Conservation (phyloP, 345 rosid species). For the Boechera retrofracta region DNA sequence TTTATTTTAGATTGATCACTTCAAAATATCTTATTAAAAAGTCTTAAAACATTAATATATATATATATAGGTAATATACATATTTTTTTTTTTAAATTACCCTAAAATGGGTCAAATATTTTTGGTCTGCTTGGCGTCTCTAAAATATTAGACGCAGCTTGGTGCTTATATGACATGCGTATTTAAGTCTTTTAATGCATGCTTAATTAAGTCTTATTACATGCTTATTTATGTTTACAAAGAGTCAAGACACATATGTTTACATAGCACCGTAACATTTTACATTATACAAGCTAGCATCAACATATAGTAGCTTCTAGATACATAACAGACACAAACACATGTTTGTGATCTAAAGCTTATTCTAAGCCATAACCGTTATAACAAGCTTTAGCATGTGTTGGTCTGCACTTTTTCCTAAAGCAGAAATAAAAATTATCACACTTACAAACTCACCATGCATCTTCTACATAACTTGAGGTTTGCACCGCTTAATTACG, state of each 20-base stretch:
- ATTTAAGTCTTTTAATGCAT: background rate
- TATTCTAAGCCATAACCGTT: constrained; percentile 26
- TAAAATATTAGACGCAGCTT: background rate
- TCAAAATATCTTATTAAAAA: background rate
- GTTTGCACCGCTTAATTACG: constrained; percentile 10
- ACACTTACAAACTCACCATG: constrained; percentile 20
- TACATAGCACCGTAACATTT: constrained; percentile 14
- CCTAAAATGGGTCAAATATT: background rate
- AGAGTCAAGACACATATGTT: constrained; percentile 11
- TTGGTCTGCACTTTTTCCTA: constrained; percentile 32
- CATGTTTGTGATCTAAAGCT: constrained; percentile 37
- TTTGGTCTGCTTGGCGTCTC: background rate
- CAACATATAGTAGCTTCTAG: constrained; percentile 23
- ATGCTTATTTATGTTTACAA: constrained; percentile 8
- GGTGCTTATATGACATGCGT: background rate
- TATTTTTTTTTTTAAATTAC: background rate
- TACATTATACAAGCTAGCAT: constrained; percentile 14
- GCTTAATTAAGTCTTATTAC: too few species aligned
- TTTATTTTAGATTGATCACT: too few species aligned
- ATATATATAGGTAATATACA: background rate
- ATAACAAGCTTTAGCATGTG: constrained; percentile 40
- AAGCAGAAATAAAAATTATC: constrained; percentile 18
- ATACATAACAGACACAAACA: constrained; percentile 40
- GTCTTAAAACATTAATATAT: background rate
- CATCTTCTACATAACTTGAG: constrained; percentile 24